phyloP scores from a whole-genome alignment of 2,329 filamentous ascomycete species.

The Verticillium nubilum region DNA sequence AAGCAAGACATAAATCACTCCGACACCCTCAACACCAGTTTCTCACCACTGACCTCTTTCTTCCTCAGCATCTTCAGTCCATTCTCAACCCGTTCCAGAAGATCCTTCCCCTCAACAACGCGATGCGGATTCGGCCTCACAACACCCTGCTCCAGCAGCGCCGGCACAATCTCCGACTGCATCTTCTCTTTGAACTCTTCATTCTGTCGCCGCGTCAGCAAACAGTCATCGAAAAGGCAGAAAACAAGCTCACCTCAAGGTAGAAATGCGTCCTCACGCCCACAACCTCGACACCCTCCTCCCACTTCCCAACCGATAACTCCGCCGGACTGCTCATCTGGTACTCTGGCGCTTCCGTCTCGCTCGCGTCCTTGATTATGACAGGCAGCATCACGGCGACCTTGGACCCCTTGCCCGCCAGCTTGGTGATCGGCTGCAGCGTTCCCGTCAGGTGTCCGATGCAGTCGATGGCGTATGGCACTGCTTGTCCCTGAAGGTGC shows the following conservation, averaged over 20 bases:
- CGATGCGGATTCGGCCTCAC: constrained; percentile 35
- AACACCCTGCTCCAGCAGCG: constrained; percentile 31
- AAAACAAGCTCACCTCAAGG: constrained; percentile 30
- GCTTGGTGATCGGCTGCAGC: constrained; percentile 40
- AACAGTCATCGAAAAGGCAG: not conserved
- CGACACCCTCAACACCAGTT: constrained; percentile 28
- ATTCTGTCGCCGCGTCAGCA: constrained; percentile 33
- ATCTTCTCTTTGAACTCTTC: constrained; percentile 48
- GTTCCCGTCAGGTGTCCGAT: constrained; percentile 44
- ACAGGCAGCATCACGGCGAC: constrained; percentile 58
- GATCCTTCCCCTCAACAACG: constrained; percentile 31
- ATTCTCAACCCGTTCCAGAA: constrained; percentile 32
- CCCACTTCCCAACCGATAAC: constrained; percentile 35
- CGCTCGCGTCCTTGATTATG: constrained; percentile 46
- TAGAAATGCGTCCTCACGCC: constrained; percentile 55
- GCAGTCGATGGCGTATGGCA: constrained; percentile 49
- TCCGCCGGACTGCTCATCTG: constrained; percentile 43
- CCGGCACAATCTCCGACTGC: constrained; percentile 49
- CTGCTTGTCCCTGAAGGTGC: constrained; percentile 13
- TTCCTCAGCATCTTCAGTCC: constrained; percentile 28
- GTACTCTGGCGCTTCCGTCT: constrained; percentile 43
- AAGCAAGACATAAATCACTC: not conserved
- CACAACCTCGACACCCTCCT: constrained; percentile 41
- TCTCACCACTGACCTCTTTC: constrained; percentile 33
- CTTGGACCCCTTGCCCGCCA: constrained; percentile 41